Percentiles rank a stretch among this genome's conserved stretches.
phyloP scores from a whole-genome alignment of 2,329 filamentous ascomycete species.

The Acephala macrosclerotiorum region DNA sequence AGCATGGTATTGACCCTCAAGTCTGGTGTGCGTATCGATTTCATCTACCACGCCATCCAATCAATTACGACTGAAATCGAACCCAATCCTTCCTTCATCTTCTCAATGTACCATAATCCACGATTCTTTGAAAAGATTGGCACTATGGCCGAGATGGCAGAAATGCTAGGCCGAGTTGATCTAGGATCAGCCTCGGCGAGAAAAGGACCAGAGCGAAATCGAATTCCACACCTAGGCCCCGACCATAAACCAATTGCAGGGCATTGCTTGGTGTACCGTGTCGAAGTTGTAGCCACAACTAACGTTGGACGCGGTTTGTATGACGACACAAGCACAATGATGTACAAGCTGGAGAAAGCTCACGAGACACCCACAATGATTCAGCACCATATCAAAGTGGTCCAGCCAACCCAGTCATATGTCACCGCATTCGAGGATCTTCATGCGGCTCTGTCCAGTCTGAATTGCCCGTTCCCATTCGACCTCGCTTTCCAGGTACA shows the following conservation, averaged over 20 bases:
- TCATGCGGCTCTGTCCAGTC: slow-evolving; percentile 35
- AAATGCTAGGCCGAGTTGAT: slow-evolving; percentile 3
- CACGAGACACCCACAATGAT: slow-evolving; percentile 44
- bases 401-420: slow-evolving; percentile 26
- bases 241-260: slow-evolving; percentile 49
- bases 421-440: slow-evolving; percentile 30
- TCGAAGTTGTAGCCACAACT: slow-evolving; percentile 38
- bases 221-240: slow-evolving; percentile 47
- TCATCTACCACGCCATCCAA: slow-evolving; percentile 48
- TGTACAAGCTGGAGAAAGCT: slow-evolving; percentile 40
- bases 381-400: slow-evolving; percentile 29
- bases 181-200: slow-evolving; percentile 17
- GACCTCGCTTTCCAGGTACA: slow-evolving; percentile 67
- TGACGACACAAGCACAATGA: slow-evolving; percentile 40
- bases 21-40: slow-evolving; percentile 50
- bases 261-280: slow-evolving; percentile 59
- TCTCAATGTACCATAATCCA: slow-evolving; percentile 61
- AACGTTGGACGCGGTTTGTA: background rate
- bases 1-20: slow-evolving; percentile 51
- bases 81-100: slow-evolving; percentile 49
- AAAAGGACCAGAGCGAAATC: slow-evolving; percentile 25
- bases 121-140: slow-evolving; percentile 52
- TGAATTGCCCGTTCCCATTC: slow-evolving; percentile 53
- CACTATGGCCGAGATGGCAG: slow-evolving; percentile 23
- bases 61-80: slow-evolving; percentile 52